phyloP scores from a whole-genome alignment of 192 early-diverging fungal species.

The Mortierella hygrophila region DNA sequence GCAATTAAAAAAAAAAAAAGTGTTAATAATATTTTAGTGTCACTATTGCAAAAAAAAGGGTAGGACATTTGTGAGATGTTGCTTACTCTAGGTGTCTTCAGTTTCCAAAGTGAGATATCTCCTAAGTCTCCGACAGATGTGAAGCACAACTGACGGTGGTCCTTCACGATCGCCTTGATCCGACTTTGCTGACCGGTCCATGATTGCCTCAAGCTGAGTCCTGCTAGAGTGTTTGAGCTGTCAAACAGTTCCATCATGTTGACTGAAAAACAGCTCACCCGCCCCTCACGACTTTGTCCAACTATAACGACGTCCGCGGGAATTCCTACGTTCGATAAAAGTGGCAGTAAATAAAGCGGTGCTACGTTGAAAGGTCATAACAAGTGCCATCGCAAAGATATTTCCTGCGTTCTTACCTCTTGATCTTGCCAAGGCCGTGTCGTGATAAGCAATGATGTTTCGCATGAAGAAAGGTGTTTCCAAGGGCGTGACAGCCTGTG shows the following conservation, averaged over 20 bases:
- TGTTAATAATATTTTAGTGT: background rate
- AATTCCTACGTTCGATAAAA: constrained; percentile 25
- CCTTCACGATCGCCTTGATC: constrained; percentile 60
- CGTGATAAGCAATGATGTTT: constrained; percentile 61
- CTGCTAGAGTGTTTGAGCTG: constrained; percentile 65
- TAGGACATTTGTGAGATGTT: background rate
- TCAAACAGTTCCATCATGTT: constrained; percentile 86
- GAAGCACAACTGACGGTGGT: constrained; percentile 56
- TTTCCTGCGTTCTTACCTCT: constrained; percentile 16
- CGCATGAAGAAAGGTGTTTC: constrained; percentile 73
- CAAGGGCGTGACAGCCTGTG: constrained; percentile 61
- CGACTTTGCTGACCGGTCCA: constrained; percentile 77
- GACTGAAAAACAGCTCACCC: constrained; percentile 76
- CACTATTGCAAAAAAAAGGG: background rate
- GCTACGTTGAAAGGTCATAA: background rate
- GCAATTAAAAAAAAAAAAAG: background rate
- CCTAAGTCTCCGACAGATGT: constrained; percentile 64
- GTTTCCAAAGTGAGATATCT: constrained; percentile 67
- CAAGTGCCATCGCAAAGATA: background rate
- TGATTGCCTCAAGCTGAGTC: constrained; percentile 68
- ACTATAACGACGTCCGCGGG: constrained; percentile 74
- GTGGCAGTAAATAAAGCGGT: background rate
- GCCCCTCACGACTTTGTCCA: constrained; percentile 69
- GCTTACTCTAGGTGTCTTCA: constrained; percentile 63
- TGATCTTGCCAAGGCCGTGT: constrained; percentile 47